These are phyloP conservation scores for Fusarium humuli DNA, from an alignment of 2,329 filamentous ascomycete species.

Conservation along the genomic window DNA sequence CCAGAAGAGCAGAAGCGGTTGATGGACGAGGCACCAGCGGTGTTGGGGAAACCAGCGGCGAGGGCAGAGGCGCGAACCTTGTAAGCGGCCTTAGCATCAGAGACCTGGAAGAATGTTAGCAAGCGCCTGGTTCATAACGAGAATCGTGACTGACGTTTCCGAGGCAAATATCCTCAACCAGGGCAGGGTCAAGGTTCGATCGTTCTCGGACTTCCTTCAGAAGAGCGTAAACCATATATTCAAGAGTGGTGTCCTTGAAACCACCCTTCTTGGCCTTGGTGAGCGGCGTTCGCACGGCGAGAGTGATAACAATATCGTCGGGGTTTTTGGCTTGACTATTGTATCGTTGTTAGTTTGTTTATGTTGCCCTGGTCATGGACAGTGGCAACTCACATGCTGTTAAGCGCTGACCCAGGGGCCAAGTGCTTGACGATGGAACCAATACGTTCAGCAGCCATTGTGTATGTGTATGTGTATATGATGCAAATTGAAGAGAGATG, in stretches of 20 bases:
- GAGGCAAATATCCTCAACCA: constrained; percentile 90
- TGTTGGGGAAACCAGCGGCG: constrained; percentile 94
- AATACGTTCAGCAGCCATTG: constrained; percentile 87
- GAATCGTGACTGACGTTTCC: constrained; percentile 75
- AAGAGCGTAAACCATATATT: constrained; percentile 86
- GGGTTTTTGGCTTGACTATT: constrained; percentile 87
- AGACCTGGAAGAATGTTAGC: constrained; percentile 66
- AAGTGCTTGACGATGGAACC: constrained; percentile 90
- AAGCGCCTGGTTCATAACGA: not conserved
- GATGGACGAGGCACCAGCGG: constrained; percentile 80
- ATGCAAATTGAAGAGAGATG: not conserved
- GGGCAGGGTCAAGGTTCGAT: constrained; percentile 80
- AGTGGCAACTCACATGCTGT: constrained; percentile 74
- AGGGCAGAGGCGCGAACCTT: constrained; percentile 89
- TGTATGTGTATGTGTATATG: constrained; percentile 50
- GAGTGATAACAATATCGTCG: constrained; percentile 96
- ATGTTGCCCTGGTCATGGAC: not conserved
- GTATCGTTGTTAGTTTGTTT: constrained; percentile 8
- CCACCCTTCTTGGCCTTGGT: constrained; percentile 91
- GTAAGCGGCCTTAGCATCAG: constrained; percentile 87
- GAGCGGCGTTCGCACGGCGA: constrained; percentile 89
- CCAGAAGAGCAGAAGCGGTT: constrained; percentile 99
- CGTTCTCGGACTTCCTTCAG: constrained; percentile 80
- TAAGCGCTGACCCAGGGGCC: constrained; percentile 76
- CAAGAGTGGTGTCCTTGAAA: constrained; percentile 92